Evolutionary conservation across 2,329 filamentous ascomycete genomes (phyloP), one percentile per base, ranked within the genome.

Genomic region (Cladosporium oxysporum): DNA sequence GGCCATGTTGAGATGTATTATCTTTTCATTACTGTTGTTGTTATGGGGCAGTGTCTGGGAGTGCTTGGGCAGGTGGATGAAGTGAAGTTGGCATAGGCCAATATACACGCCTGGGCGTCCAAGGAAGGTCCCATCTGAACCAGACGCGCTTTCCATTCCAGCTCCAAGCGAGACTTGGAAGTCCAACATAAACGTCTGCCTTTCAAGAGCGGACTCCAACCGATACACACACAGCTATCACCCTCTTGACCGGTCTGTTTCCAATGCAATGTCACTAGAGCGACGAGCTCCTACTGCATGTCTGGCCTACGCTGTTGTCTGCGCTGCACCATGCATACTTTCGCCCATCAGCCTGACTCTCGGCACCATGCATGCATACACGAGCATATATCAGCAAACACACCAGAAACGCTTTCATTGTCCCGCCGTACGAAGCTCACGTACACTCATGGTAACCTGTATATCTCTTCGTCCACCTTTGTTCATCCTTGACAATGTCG

Each of bases 401-500:
- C 2, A 10, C 18, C 50, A 55, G 31, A 55, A 18, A 55, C 16
- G n/a, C 52, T 31, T 12, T 29, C 52, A 21, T 55, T 55, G 52
- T 55, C n/a, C 7, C 5, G n/a, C 29, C 16, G n/a, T 21, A 18
- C 52, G 52, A 21, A 47, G 41, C 41, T 23, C 41, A 47, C n/a
- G n/a, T 21, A 33, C 35, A 59, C 33, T n/a, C 10, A 59, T 35
- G 35, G 31, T 37, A 59, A 26, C 21, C 21, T 59, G 57, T 31
- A 33, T 31, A 47, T 57, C 8, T 44, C 41, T 63, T 63, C 26
- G 29, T 14, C n/a, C n/a, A 21, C n/a, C 41, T 47, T 47, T 47
- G n/a, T 47, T 11, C n/a, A 10, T 12, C 21, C 12, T 21, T 29
- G n/a, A 47, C 61, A 57, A 63, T 63, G 50, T 57, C 50, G 61